Evolutionary conservation across 176 grass and related monocot genomes (phyloP).

Genomic region (Eleusine coracana): DNA sequence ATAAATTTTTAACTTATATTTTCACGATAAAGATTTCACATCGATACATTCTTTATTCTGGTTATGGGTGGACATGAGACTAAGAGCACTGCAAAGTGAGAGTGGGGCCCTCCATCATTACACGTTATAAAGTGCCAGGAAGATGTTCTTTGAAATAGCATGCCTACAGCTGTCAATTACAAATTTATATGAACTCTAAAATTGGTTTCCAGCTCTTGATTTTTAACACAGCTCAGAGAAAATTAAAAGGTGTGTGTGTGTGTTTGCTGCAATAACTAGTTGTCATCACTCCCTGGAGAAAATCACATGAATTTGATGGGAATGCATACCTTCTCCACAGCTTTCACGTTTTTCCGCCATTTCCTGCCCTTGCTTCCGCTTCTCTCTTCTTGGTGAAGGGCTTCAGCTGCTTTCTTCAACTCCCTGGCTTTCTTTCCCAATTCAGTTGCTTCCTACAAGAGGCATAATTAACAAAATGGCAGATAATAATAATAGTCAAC

Average conservation of each 20-base stretch:
- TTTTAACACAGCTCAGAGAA: not conserved
- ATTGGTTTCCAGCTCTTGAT: not conserved
- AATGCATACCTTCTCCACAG: conserved; percentile 72
- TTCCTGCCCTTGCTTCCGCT: conserved; percentile 86
- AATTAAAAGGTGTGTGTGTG: not conserved
- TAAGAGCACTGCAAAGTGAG: not conserved
- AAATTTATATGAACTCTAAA: not conserved
- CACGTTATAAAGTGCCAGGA: not conserved
- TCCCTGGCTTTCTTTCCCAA: conserved; percentile 92
- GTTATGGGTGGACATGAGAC: not conserved
- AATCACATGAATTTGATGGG: not conserved
- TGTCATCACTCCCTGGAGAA: not conserved
- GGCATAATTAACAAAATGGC: not conserved
- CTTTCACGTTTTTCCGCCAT: conserved; percentile 98
- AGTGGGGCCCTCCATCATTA: not conserved
- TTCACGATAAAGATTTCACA: not conserved
- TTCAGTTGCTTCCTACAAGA: conserved; percentile 87
- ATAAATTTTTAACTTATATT: not conserved
- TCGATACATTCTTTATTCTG: conserved; percentile 6
- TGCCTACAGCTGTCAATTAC: not conserved
- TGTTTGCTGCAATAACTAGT: not conserved
- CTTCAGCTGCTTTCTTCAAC: conserved; percentile 88
- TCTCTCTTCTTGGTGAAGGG: conserved; percentile 95
- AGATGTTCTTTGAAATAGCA: not conserved
- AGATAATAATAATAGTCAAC: not conserved